These are phyloP conservation scores for Taphrina wiesneri DNA, from an alignment of 1,139 yeast species.

Conservation along the genomic window DNA sequence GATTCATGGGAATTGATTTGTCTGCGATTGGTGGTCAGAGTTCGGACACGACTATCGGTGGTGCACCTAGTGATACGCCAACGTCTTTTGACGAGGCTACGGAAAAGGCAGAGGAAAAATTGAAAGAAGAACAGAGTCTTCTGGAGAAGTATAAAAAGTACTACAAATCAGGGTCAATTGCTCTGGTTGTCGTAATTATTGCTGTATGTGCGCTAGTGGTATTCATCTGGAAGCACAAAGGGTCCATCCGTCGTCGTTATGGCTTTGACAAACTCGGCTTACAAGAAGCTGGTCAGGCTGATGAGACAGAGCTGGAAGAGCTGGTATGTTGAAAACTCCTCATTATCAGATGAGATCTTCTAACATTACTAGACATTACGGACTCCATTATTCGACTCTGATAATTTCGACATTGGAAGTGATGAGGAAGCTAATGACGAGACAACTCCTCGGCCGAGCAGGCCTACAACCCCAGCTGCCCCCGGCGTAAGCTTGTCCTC, in stretches of 20 bases:
- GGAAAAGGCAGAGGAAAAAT: not conserved
- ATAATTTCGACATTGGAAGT: constrained; percentile 9
- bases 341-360: constrained; percentile 33
- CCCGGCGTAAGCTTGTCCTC: not conserved
- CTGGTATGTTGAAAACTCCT: constrained; percentile 37
- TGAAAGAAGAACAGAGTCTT: constrained; percentile 39
- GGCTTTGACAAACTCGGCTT: constrained; percentile 32
- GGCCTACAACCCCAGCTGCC: not conserved
- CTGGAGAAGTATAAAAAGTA: constrained; percentile 48
- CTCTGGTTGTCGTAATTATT: constrained; percentile 46
- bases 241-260: constrained; percentile 34
- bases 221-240: constrained; percentile 41
- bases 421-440: constrained; percentile 28
- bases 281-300: constrained; percentile 14
- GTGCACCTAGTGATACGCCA: not conserved
- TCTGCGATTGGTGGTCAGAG: constrained; percentile 33
- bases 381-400: constrained; percentile 16
- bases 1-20: constrained; percentile 44
- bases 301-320: constrained; percentile 38
- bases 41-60: constrained; percentile 35
- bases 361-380: constrained; percentile 32
- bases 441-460: not conserved
- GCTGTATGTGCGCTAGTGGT: constrained; percentile 42
- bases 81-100: not conserved
- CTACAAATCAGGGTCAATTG: constrained; percentile 48